Evolutionary conservation across 805 yeast genomes (phyloP), one percentile per base, ranked within the genome.

Genomic region (Saturnispora silvae): DNA sequence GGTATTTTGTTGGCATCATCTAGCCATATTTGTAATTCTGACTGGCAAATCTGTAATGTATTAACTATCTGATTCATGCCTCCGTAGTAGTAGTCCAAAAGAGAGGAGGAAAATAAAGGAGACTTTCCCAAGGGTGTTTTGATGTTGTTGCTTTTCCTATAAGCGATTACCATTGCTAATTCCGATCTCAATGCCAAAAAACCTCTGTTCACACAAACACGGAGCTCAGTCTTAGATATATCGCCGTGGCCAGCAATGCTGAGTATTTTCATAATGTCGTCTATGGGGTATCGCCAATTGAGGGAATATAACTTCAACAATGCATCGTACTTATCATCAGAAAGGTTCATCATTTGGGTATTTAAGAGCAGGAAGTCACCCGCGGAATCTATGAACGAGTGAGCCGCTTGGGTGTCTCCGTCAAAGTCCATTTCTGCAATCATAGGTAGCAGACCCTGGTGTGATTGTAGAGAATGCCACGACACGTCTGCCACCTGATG

Each of bases 401-500:
- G 85, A 0, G 83, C 82, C 2, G 50, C 45, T 2, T 59, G 53
- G 13, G 50, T 46, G 41, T 68, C 65, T 0, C 75, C 78, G 38
- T 56, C 63, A 48, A 77, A 79, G 41, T 79, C 85, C 23, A 66
- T 52, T 18, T 59, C 60, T 0, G 75, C 60, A 40, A 77, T 45
- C 46, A 66, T 65, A 27, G 61, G 52, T 26, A 79, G 52, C n/a
- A 79, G 47, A 0, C 86, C 85, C 42, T 72, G 68, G 11, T 63
- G 53, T 23, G 72, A 52, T 3, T 71, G 60, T 5, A 75, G 51
- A 0, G 82, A 75, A 51, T 78, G 86, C 85, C 85, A 78, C 19
- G 77, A 63, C 0, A 75, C 67, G 45, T 79, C 85, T 3, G 77
- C 64, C 0, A 77, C 61, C 44, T 78, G 84, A 50, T 78, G 85